Percentiles rank a stretch among this genome's conserved stretches.
These are phyloP conservation scores for Yamadazyma sp. DNA, from an alignment of 805 yeast species.

Conservation along the genomic window DNA sequence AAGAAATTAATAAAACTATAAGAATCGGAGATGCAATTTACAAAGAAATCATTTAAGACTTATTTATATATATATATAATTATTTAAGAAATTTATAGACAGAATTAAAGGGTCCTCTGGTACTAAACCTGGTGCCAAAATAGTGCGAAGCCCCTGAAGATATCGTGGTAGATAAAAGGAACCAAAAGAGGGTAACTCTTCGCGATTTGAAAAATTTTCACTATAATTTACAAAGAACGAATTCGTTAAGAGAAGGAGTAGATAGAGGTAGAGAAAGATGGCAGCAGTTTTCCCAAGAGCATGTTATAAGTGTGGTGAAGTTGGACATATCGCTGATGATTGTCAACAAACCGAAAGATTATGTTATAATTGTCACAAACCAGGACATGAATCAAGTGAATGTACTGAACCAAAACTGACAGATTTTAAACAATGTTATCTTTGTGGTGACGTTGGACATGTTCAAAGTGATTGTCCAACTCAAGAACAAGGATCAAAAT, in stretches of 20 bases:
- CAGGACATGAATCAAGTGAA: constrained; percentile 86
- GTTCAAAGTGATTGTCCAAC: constrained; percentile 80
- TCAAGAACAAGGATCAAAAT: constrained; percentile 64
- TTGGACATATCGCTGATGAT: constrained; percentile 86
- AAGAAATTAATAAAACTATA: constrained; percentile 44
- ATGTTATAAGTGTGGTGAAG: constrained; percentile 89
- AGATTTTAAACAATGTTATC: constrained; percentile 85
- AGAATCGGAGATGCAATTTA: constrained; percentile 74
- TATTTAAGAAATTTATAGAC: too few species aligned
- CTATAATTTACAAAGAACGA: neutral
- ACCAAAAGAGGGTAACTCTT: too few species aligned
- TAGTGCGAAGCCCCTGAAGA: too few species aligned
- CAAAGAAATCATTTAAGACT: constrained; percentile 15
- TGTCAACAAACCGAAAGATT: constrained; percentile 82
- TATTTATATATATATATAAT: constrained; percentile 1
- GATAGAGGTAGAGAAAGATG: constrained; percentile 17
- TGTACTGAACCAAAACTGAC: constrained; percentile 88
- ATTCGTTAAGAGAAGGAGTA: neutral
- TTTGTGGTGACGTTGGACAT: constrained; percentile 89
- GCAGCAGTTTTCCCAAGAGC: constrained; percentile 62
- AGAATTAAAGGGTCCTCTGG: too few species aligned
- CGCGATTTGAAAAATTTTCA: constrained; percentile 10
- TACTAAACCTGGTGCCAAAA: too few species aligned
- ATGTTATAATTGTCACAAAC: constrained; percentile 89
- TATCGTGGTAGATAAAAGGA: too few species aligned